Evolutionary conservation across 1,284 basidiomycete species (phyloP).

Genomic region (Hymenochaete sp.): DNA sequence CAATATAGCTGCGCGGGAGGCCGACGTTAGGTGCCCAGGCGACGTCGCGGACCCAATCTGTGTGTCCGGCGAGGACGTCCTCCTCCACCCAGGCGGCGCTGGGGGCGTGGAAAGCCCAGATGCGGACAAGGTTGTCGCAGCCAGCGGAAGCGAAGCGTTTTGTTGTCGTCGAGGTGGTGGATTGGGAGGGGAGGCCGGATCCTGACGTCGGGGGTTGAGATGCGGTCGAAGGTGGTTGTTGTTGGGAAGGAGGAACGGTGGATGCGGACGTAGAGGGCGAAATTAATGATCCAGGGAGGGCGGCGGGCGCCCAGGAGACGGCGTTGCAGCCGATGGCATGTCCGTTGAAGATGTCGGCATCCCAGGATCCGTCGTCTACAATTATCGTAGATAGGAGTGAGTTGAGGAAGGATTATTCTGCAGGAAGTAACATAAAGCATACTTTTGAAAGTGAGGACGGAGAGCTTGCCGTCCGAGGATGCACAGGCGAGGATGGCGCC

Average conservation of each 20-base stretch:
- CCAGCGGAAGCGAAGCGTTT: constrained; percentile 94
- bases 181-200: constrained; percentile 21
- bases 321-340: constrained; percentile 97
- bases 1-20: constrained; percentile 88
- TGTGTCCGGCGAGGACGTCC: constrained; percentile 82
- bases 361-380: constrained; percentile 92
- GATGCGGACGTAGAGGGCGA: constrained; percentile 31
- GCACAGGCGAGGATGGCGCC: constrained; percentile 96
- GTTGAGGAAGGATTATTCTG: not conserved
- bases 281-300: constrained; percentile 76
- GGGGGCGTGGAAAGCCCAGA: constrained; percentile 82
- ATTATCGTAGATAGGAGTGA: not conserved
- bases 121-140: constrained; percentile 92
- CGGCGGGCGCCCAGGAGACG: constrained; percentile 96
- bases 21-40: constrained; percentile 98
- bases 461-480: constrained; percentile 96
- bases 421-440: constrained; percentile 24
- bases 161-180: constrained; percentile 36
- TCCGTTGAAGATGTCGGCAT: constrained; percentile 90
- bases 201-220: constrained; percentile 16
- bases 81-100: constrained; percentile 84
- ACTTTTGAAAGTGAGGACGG: constrained; percentile 97
- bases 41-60: constrained; percentile 97
- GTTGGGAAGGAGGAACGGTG: constrained; percentile 25
- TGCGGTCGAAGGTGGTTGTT: constrained; percentile 25